Evolutionary conservation across 2,329 filamentous ascomycete species (phyloP), one percentile per base, ranked within the genome.

Genomic region (Penicillium thymicola): DNA sequence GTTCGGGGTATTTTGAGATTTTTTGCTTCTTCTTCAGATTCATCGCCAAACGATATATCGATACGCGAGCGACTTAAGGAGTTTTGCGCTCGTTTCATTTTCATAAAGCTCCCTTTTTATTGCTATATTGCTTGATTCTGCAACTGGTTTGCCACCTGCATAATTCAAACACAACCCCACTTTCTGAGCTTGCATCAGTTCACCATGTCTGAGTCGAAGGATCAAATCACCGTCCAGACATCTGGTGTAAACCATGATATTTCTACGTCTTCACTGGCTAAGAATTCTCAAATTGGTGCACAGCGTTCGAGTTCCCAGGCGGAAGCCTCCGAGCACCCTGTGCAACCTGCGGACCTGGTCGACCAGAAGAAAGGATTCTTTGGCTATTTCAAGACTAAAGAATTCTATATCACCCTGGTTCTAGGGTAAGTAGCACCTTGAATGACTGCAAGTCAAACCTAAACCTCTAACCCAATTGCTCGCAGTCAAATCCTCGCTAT

Each of bases 371-470:
- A 78, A 62, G 73, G 78, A 5, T 80, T 78, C 63, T 82, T 87
- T 63, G 78, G 88, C 42, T 97, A 94, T 76, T 80, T 97, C 61
- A 82, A 81, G 65, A 96, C 92, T 11, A 82, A 82, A 68, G 90
- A 97, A 71, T 97, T 99, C 72, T 97, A 91, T 85, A 78, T 90
- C 64, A 86, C 96, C 42, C 79, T 97, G 66, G 58, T 85, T 47
- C 78, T 97, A 58, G 92, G 92, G 79, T 86, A 74, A 65, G 78
- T 76, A 21, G 1, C 10, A 16, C 25, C 14, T 18, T 5, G 6
- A 46, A 16, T 5, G 5, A n/a, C 27, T 23, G 13, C 32, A 13
- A 9, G 16, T 6, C 23, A 47, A 23, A 8, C 11, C 10, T 13
- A 18, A 18, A n/a, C 14, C 4, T 13, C 54, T 55, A 52, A 55